These are phyloP conservation scores for Chamaecyparis obtusa DNA, from an alignment of 75 land plant species.

Conservation along the genomic window DNA sequence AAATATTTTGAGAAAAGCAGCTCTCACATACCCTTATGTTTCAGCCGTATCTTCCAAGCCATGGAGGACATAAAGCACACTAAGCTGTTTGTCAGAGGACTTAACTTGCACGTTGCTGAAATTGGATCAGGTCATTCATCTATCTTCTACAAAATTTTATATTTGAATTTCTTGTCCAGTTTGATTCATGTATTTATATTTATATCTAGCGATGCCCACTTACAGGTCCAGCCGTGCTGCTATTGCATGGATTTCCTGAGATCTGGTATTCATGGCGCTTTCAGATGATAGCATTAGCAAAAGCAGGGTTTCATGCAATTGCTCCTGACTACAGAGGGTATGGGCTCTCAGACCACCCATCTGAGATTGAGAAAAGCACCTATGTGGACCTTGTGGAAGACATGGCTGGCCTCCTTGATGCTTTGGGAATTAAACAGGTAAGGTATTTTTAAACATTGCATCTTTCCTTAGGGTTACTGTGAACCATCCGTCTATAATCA, in stretches of 20 bases:
- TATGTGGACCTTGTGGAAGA: constrained; percentile 52
- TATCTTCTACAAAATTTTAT: neutral
- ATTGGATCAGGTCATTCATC: neutral
- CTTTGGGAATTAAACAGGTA: constrained; percentile 13
- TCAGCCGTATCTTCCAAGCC: neutral
- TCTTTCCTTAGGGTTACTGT: neutral
- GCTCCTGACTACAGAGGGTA: constrained; percentile 70
- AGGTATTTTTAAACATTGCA: neutral
- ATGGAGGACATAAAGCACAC: neutral
- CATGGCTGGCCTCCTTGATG: constrained; percentile 59
- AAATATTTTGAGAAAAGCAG: neutral
- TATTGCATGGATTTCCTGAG: constrained; percentile 76
- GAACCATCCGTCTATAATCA: neutral
- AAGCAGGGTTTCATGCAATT: constrained; percentile 63
- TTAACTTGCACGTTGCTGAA: neutral
- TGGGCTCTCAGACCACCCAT: constrained; percentile 55
- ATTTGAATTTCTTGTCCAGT: neutral
- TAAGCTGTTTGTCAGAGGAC: neutral
- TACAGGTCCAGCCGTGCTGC: constrained; percentile 40
- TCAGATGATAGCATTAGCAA: constrained; percentile 66
- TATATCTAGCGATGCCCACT: neutral
- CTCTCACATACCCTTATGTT: neutral
- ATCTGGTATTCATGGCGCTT: constrained; percentile 80
- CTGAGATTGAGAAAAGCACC: constrained; percentile 43
- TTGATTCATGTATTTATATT: neutral